Percentiles rank a stretch among this genome's conserved stretches.
Conservation (phyloP, 2,329 filamentous ascomycete species). For the Stagonosporopsis vannaccii region DNA sequence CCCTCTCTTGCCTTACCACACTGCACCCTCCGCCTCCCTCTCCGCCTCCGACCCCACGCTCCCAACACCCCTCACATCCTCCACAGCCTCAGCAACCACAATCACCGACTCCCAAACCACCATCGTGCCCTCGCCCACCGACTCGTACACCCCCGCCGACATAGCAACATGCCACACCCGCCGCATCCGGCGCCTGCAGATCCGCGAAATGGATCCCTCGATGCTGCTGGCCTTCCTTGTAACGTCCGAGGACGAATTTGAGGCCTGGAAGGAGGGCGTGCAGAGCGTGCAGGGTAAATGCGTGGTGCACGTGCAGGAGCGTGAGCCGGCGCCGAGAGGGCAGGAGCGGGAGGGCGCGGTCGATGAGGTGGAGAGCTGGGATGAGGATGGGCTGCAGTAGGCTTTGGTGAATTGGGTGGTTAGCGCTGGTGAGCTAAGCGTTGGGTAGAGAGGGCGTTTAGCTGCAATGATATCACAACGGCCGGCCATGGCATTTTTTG, state of each 20-base stretch:
- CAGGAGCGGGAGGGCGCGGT: constrained; percentile 75
- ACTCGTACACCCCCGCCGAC: constrained; percentile 72
- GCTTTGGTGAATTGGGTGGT: not conserved
- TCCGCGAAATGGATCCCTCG: constrained; percentile 95
- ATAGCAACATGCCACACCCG: constrained; percentile 86
- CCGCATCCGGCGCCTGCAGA: constrained; percentile 79
- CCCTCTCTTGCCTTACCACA: constrained; percentile 71
- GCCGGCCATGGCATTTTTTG: constrained; percentile 10
- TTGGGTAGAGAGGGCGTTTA: not conserved
- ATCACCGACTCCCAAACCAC: constrained; percentile 32
- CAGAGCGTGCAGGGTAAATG: constrained; percentile 75
- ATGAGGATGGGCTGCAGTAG: constrained; percentile 57
- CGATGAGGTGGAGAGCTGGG: constrained; percentile 88
- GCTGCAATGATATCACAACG: constrained; percentile 2
- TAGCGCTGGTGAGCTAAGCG: too few species aligned
- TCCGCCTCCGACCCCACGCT: not conserved
- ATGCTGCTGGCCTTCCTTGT: constrained; percentile 97
- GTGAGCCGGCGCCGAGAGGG: constrained; percentile 63
- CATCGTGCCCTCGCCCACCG: constrained; percentile 24
- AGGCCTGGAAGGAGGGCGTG: constrained; percentile 78
- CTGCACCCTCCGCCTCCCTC: constrained; percentile 25
- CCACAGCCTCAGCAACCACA: constrained; percentile 21
- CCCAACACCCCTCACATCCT: constrained; percentile 17
- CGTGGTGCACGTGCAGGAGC: constrained; percentile 83
- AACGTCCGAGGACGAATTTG: constrained; percentile 81